A percentile compares a stretch with the other conserved stretches of the same genome.
phyloP scores from a whole-genome alignment of 1,284 basidiomycete genomes.

The Microbotryum silenes-acaulis region DNA sequence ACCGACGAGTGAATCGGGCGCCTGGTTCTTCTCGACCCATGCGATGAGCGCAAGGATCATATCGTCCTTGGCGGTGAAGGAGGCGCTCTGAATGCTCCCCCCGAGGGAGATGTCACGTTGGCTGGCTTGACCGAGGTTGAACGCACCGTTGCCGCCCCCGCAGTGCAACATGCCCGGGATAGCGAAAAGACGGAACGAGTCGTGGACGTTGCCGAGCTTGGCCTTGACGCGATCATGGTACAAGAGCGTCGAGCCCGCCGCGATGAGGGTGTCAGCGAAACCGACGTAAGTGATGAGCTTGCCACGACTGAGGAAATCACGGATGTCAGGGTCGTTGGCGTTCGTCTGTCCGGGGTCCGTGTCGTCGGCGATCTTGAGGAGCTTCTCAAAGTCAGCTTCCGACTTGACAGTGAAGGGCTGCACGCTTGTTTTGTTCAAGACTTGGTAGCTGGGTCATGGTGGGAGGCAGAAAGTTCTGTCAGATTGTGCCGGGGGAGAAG shows the following conservation, averaged over 20 bases:
- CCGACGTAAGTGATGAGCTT: constrained; percentile 33
- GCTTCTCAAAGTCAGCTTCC: constrained; percentile 15
- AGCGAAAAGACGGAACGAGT: constrained; percentile 28
- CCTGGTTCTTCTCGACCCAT: constrained; percentile 19
- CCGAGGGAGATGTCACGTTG: not conserved
- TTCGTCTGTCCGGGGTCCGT: constrained; percentile 29
- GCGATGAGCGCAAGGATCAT: constrained; percentile 15
- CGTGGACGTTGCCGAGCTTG: constrained; percentile 19
- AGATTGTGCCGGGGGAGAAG: not conserved
- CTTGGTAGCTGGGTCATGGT: not conserved
- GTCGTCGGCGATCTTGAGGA: constrained; percentile 20
- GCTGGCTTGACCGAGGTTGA: constrained; percentile 6
- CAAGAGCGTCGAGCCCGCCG: constrained; percentile 14
- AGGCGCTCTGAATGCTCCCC: not conserved
- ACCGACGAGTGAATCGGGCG: constrained; percentile 14
- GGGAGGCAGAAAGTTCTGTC: not conserved
- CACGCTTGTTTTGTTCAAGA: constrained; percentile 22
- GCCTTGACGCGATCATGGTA: constrained; percentile 25
- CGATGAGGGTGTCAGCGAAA: constrained; percentile 30
- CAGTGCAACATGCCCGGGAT: constrained; percentile 17
- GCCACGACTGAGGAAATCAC: constrained; percentile 28
- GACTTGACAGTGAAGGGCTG: constrained; percentile 4
- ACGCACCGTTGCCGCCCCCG: constrained; percentile 15
- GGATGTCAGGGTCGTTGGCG: constrained; percentile 30
- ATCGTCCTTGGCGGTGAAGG: constrained; percentile 17